phyloP scores from a whole-genome alignment of 306 rosid species.

The Trifolium subterraneum region DNA sequence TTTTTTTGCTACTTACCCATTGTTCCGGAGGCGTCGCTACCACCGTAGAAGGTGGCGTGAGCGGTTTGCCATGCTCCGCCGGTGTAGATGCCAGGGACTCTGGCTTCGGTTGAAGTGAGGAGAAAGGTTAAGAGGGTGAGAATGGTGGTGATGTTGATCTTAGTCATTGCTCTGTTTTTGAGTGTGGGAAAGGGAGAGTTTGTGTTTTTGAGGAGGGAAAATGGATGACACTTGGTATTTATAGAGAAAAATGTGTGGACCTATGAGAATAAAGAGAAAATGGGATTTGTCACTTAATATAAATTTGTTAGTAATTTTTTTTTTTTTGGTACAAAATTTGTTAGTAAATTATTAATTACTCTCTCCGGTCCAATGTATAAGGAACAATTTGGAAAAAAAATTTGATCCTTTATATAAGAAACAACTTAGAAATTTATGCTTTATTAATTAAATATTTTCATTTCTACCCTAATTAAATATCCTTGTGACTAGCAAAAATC shows the following conservation, averaged over 20 bases:
- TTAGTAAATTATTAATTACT: too few species aligned
- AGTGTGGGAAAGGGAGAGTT: background rate
- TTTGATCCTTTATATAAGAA: too few species aligned
- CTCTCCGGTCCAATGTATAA: too few species aligned
- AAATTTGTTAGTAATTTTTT: too few species aligned
- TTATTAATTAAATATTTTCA: too few species aligned
- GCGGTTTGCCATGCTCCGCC: constrained; percentile 71
- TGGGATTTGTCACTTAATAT: too few species aligned
- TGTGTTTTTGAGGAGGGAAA: constrained; percentile 27
- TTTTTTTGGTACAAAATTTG: too few species aligned
- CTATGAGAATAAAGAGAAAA: background rate
- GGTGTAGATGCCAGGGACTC: constrained; percentile 53
- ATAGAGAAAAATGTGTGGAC: constrained; percentile 37
- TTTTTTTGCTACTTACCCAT: constrained; percentile 56
- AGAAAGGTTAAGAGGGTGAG: constrained; percentile 36
- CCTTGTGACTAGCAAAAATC: too few species aligned
- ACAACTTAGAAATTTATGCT: too few species aligned
- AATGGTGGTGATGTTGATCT: constrained; percentile 34
- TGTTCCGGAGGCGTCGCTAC: constrained; percentile 87
- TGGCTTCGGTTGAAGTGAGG: constrained; percentile 41
- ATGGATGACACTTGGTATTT: constrained; percentile 58
- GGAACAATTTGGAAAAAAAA: too few species aligned
- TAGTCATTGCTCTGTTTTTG: constrained; percentile 23
- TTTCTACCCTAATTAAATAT: too few species aligned
- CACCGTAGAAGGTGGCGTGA: constrained; percentile 93